These are phyloP conservation scores for Macroventuria anomochaeta DNA, from an alignment of 2,329 filamentous ascomycete species.

Conservation along the genomic window DNA sequence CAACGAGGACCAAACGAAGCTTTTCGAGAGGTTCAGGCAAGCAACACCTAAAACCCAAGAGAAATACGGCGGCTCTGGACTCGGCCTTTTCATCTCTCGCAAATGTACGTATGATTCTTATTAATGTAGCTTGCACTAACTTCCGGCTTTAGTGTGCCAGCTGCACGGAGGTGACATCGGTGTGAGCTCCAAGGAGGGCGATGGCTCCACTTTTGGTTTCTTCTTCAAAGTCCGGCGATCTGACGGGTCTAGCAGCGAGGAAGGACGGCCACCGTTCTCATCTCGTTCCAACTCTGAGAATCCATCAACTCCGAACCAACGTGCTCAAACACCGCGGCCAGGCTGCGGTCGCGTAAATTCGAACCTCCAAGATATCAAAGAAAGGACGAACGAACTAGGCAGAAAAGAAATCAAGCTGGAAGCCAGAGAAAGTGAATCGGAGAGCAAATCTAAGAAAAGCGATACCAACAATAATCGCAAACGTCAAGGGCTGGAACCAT, in stretches of 20 bases:
- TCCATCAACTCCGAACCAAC: conserved; percentile 17
- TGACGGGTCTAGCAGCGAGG: conserved; percentile 26
- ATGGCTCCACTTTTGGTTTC: conserved; percentile 48
- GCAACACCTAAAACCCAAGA: conserved; percentile 51
- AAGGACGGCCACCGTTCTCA: conserved; percentile 33
- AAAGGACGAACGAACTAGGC: conserved; percentile 22
- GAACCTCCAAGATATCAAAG: conserved; percentile 35
- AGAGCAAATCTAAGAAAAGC: not conserved
- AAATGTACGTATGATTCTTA: conserved; percentile 34
- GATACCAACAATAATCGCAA: not conserved
- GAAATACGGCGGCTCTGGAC: conserved; percentile 52
- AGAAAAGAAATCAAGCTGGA: conserved; percentile 13
- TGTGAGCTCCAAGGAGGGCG: conserved; percentile 43
- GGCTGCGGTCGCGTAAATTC: conserved; percentile 38
- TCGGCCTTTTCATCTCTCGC: conserved; percentile 48
- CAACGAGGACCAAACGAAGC: conserved; percentile 47
- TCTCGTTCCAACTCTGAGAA: conserved; percentile 35
- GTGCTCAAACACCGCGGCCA: conserved; percentile 29
- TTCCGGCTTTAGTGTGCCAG: conserved; percentile 36
- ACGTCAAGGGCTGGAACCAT: conserved; percentile 11
- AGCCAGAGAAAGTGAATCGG: not conserved
- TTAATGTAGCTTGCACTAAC: not conserved
- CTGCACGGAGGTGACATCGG: conserved; percentile 49
- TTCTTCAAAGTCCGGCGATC: conserved; percentile 47
- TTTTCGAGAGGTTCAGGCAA: conserved; percentile 54